These are phyloP conservation scores for Blastocystis sp. DNA, from an alignment of 352 stramenopile genomes.

Conservation along the genomic window DNA sequence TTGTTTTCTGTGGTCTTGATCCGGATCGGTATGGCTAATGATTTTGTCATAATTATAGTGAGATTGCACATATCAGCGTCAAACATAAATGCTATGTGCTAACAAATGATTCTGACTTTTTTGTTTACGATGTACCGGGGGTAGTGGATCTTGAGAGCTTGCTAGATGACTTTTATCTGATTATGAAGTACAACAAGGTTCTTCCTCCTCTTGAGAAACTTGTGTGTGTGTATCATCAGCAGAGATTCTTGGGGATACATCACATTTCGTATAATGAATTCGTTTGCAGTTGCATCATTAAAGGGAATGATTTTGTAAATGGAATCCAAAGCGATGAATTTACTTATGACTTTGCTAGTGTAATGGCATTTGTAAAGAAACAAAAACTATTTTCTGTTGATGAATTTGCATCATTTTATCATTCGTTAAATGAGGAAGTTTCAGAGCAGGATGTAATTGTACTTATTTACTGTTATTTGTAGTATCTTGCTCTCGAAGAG, in stretches of 20 bases:
- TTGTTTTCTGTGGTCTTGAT: not conserved
- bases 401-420: not conserved
- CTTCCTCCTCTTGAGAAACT: not conserved
- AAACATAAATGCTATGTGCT: not conserved
- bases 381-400: too few relatives aligned
- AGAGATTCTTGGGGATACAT: not conserved
- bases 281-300: not conserved
- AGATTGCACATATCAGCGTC: not conserved
- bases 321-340: not conserved
- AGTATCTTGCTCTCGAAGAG: not conserved
- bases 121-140: slow-evolving; percentile 3
- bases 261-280: not conserved
- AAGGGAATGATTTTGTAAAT: slow-evolving; percentile 7
- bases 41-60: not conserved
- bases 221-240: not conserved
- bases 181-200: not conserved
- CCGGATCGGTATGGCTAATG: not conserved
- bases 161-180: not conserved
- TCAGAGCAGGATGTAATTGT: not conserved
- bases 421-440: not conserved
- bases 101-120: slow-evolving; percentile 53
- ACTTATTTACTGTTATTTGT: not conserved
- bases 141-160: not conserved
- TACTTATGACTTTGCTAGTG: not conserved
- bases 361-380: not conserved